A percentile compares a stretch with the other conserved stretches of the same genome.
These are phyloP conservation scores for Colletotrichum higginsianum DNA, from an alignment of 2,329 filamentous ascomycete genomes.

Conservation along the genomic window DNA sequence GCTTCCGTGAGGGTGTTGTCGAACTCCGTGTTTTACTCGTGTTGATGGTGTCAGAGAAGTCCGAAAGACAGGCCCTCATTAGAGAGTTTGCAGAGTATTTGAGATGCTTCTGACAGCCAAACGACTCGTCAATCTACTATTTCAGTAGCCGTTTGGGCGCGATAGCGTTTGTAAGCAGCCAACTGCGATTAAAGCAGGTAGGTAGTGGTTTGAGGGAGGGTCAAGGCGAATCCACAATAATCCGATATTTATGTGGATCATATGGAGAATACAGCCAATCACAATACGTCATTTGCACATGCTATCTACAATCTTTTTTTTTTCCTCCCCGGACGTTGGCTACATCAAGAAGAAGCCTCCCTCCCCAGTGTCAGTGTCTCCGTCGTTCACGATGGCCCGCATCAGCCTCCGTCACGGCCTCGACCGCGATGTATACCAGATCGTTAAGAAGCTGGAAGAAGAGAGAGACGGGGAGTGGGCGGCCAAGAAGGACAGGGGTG, in stretches of 20 bases:
- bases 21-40: too few species aligned
- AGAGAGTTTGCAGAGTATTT: too few species aligned
- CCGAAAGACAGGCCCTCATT: too few species aligned
- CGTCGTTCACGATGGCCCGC: constrained; percentile 24
- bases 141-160: too few species aligned
- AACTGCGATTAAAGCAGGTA: too few species aligned
- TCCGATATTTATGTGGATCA: background rate
- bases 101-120: too few species aligned
- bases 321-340: background rate
- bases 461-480: constrained; percentile 66
- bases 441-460: constrained; percentile 83
- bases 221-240: background rate
- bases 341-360: constrained; percentile 8
- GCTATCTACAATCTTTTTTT: constrained; percentile 12
- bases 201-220: background rate
- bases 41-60: too few species aligned
- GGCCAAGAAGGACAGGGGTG: constrained; percentile 55
- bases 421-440: constrained; percentile 83
- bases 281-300: background rate
- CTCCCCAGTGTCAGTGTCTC: background rate
- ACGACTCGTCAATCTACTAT: too few species aligned
- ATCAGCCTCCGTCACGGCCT: constrained; percentile 68
- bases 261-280: background rate
- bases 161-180: too few species aligned
- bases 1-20: background rate